A percentile compares a stretch with the other conserved stretches of the same genome.
Evolutionary conservation across 768 basidiomycete species (phyloP).

Genomic region (Hygrophoropsis aurantiaca): DNA sequence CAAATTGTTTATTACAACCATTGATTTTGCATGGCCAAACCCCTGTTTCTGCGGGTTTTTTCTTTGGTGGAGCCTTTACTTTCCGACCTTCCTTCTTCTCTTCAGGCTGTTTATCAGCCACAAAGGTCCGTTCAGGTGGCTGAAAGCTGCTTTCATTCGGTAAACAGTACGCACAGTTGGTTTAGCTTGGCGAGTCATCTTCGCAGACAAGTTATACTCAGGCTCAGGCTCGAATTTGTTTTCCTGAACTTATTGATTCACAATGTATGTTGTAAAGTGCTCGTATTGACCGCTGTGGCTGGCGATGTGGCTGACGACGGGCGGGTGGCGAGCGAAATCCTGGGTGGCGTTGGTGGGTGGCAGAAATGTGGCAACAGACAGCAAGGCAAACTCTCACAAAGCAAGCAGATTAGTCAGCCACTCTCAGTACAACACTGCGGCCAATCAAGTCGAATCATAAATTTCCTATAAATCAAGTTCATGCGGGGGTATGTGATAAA

Average conservation of each 20-base stretch:
- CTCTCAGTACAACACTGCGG: no score
- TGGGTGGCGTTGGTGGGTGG: conserved; percentile 9
- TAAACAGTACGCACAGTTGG: conserved; percentile 32
- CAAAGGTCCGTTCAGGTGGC: conserved; percentile 15
- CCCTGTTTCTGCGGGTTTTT: conserved; percentile 50
- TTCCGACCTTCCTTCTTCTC: conserved; percentile 43
- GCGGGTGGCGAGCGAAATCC: conserved; percentile 5
- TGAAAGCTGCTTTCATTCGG: conserved; percentile 14
- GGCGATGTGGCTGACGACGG: conserved; percentile 18
- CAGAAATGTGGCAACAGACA: conserved; percentile 10
- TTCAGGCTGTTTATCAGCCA: conserved; percentile 28
- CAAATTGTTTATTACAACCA: conserved; percentile 81
- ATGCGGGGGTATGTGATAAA: no score
- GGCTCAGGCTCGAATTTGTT: conserved; percentile 2
- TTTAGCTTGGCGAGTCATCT: conserved; percentile 32
- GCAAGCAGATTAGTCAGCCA: no score
- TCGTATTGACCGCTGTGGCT: conserved; percentile 15
- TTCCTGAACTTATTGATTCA: conserved; percentile 9
- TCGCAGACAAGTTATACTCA: conserved; percentile 9
- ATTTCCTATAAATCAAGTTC: no score
- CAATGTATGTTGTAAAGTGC: conserved; percentile 13
- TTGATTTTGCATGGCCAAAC: conserved; percentile 81
- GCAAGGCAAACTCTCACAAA: neutral
- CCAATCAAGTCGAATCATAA: no score
- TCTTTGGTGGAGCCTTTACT: conserved; percentile 40